Conservation (phyloP, 495 filamentous ascomycete species). For the Trichoderma gamsii region DNA sequence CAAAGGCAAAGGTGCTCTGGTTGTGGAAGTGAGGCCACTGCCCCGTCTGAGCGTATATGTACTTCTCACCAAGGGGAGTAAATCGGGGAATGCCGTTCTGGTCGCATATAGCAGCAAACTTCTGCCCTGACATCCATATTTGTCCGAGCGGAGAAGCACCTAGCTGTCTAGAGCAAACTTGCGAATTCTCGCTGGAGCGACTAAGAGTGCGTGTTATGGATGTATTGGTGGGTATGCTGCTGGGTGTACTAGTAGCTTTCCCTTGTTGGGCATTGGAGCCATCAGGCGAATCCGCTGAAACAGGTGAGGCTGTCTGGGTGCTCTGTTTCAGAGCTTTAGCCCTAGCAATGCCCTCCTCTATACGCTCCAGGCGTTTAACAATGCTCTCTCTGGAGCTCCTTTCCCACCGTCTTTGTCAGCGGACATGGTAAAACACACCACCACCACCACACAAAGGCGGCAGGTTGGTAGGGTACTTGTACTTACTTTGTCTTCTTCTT, state of each 20-base stretch:
- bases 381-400: conserved; percentile 8
- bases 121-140: not conserved
- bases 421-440: not conserved
- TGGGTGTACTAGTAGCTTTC: not conserved
- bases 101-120: not conserved
- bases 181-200: not conserved
- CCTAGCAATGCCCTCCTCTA: conserved; percentile 7
- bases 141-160: not conserved
- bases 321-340: conserved; percentile 5
- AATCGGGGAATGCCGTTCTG: conserved; percentile 1
- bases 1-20: not conserved
- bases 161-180: not conserved
- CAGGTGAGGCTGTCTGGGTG: not conserved
- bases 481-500: conserved; percentile 28
- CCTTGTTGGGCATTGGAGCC: not conserved
- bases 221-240: not conserved
- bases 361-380: conserved; percentile 11
- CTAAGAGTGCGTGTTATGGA: not conserved
- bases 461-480: not conserved
- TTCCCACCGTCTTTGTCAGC: conserved; percentile 1
- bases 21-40: not conserved
- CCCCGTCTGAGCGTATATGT: not conserved
- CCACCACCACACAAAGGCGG: not conserved
- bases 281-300: not conserved
- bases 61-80: not conserved